Percentiles rank a stretch among this genome's conserved stretches.
Evolutionary conservation across 2,329 filamentous ascomycete species (phyloP).

Genomic region (Aspergillus glaucus): DNA sequence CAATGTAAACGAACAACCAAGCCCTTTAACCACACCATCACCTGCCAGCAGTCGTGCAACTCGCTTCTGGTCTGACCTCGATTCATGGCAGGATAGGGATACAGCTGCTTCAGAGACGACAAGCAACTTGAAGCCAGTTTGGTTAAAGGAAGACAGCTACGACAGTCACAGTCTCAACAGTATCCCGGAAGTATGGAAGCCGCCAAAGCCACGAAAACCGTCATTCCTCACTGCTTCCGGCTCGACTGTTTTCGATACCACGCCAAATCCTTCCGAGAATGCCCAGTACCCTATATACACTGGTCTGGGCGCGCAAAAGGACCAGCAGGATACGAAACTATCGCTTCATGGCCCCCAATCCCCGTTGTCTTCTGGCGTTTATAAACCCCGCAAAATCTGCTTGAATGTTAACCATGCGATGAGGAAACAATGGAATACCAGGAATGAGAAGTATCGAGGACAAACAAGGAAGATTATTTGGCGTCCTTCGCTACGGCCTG

Average conservation of each 20-base stretch:
- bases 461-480: not conserved
- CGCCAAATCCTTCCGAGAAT: conserved; percentile 1
- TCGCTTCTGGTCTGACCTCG: not conserved
- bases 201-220: conserved; percentile 10
- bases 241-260: not conserved
- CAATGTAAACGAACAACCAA: conserved; percentile 1
- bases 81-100: not conserved
- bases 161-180: not conserved
- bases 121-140: not conserved
- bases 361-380: not conserved
- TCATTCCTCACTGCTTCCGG: conserved; percentile 5
- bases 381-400: not conserved
- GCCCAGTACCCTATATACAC: not conserved
- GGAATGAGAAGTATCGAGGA: not conserved
- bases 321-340: not conserved
- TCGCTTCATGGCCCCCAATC: not conserved
- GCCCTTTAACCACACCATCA: conserved; percentile 8
- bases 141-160: not conserved
- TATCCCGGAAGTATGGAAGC: conserved; percentile 2
- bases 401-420: not conserved
- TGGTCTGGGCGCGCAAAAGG: not conserved
- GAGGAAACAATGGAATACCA: not conserved
- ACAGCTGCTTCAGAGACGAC: not conserved
- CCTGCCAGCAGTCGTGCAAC: conserved; percentile 1
- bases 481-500: conserved; percentile 2